phyloP scores from a whole-genome alignment of 768 basidiomycete genomes.

The Lentinus brumalis region DNA sequence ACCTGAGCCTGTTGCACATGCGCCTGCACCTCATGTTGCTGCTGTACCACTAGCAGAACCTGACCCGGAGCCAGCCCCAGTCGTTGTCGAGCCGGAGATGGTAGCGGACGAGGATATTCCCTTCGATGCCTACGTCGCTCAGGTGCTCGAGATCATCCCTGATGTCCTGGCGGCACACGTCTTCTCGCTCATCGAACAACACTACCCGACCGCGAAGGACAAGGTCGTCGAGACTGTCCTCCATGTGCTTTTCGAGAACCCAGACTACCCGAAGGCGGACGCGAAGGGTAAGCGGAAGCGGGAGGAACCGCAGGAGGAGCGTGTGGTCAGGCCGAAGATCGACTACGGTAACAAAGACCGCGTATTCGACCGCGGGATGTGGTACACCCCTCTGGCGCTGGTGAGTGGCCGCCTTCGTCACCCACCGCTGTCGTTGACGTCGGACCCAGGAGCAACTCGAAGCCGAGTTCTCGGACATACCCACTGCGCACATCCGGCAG shows the following conservation, averaged over 20 bases:
- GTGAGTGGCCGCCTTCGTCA: constrained; percentile 31
- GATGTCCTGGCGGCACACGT: constrained; percentile 65
- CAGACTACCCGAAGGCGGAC: constrained; percentile 56
- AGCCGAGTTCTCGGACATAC: constrained; percentile 58
- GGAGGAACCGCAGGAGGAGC: constrained; percentile 31
- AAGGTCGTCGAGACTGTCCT: constrained; percentile 56
- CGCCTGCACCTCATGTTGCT: neutral
- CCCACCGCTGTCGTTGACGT: neutral
- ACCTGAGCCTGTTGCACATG: too few relatives aligned
- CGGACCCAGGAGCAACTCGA: constrained; percentile 50
- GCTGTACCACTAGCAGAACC: neutral
- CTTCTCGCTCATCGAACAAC: constrained; percentile 46
- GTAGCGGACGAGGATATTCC: neutral
- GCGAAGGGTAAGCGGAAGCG: constrained; percentile 44
- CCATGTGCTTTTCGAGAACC: constrained; percentile 63
- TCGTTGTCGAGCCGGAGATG: neutral
- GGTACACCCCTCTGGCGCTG: constrained; percentile 55
- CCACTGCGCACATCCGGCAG: constrained; percentile 54
- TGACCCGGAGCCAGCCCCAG: neutral
- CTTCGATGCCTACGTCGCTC: constrained; percentile 39
- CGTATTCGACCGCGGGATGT: constrained; percentile 39
- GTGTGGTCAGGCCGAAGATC: constrained; percentile 42
- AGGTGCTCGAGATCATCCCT: constrained; percentile 68
- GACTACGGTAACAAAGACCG: constrained; percentile 59
- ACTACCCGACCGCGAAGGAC: constrained; percentile 38